Conservation (phyloP, 495 filamentous ascomycete species). For the Xanthoparmelia taractica region DNA sequence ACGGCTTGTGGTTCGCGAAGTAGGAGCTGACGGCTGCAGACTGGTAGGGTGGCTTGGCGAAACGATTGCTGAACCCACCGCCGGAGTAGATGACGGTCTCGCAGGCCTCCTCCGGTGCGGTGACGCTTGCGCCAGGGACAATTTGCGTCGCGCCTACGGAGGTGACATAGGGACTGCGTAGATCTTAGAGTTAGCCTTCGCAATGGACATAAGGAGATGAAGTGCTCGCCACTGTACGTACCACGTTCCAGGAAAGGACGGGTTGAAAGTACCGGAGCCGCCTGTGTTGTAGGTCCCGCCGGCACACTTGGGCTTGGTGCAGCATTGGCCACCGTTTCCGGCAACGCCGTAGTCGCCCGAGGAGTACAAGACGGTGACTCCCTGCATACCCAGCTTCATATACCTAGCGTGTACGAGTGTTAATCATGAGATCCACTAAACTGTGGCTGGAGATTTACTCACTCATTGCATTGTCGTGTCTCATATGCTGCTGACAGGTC, state of each 20-base stretch:
- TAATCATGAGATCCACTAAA: neutral
- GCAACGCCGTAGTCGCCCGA: constrained; percentile 55
- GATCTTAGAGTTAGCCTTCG: neutral
- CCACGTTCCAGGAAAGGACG: constrained; percentile 41
- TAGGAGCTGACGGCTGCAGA: constrained; percentile 42
- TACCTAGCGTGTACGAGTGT: constrained; percentile 23
- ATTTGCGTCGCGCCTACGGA: constrained; percentile 44
- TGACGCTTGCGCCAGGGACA: constrained; percentile 32
- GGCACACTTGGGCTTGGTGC: constrained; percentile 9
- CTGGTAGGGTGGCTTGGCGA: constrained; percentile 52
- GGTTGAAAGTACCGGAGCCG: constrained; percentile 36
- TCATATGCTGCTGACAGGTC: constrained; percentile 46
- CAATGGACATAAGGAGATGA: neutral
- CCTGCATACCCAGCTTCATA: constrained; percentile 59
- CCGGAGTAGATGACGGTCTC: constrained; percentile 45
- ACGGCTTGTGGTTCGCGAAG: constrained; percentile 40
- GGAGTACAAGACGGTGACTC: constrained; percentile 52
- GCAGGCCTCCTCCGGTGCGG: constrained; percentile 37
- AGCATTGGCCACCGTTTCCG: constrained; percentile 35
- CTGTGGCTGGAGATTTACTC: neutral
- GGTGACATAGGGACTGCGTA: constrained; percentile 41
- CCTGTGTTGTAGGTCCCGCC: constrained; percentile 34
- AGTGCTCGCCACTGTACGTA: neutral
- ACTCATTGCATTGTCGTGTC: constrained; percentile 47
- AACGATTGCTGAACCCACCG: constrained; percentile 65